Evolutionary conservation across 192 early-diverging fungal genomes (phyloP).

Genomic region (Umbelopsis sp.): DNA sequence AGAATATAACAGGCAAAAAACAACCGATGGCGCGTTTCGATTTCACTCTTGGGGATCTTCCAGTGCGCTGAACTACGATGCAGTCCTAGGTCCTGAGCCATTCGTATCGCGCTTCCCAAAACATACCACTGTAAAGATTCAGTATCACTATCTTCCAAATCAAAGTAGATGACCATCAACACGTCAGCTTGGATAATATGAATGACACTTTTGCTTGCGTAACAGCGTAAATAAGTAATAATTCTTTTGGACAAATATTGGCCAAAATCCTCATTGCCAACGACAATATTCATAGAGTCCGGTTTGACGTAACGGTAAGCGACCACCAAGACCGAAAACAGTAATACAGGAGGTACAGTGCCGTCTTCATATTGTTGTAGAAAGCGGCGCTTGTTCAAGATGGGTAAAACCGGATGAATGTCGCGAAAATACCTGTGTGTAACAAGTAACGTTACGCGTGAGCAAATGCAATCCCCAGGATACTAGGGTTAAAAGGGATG

Average conservation of each 20-base stretch:
- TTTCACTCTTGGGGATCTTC: constrained; percentile 50
- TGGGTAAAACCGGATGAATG: constrained; percentile 30
- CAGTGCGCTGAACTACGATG: constrained; percentile 57
- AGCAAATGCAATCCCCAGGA: background rate
- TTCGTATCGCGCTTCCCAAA: constrained; percentile 51
- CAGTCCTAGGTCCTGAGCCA: constrained; percentile 62
- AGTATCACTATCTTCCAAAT: constrained; percentile 30
- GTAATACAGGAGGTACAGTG: background rate
- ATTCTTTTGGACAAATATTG: constrained; percentile 8
- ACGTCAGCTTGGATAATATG: constrained; percentile 30
- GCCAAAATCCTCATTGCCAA: background rate
- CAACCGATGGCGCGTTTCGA: constrained; percentile 45
- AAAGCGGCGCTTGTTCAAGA: constrained; percentile 32
- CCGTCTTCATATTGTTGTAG: constrained; percentile 18
- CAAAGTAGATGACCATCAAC: constrained; percentile 32
- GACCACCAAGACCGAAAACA: background rate
- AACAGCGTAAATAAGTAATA: background rate
- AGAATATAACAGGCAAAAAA: constrained; percentile 35
- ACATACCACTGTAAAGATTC: constrained; percentile 36
- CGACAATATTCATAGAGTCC: background rate
- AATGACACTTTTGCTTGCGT: constrained; percentile 7
- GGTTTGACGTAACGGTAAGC: constrained; percentile 13
- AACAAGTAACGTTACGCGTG: constrained; percentile 2
- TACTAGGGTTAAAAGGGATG: background rate
- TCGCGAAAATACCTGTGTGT: constrained; percentile 32